These are phyloP conservation scores for Amaranthus tricolor DNA, from an alignment of 179 eudicot genomes.

Conservation along the genomic window DNA sequence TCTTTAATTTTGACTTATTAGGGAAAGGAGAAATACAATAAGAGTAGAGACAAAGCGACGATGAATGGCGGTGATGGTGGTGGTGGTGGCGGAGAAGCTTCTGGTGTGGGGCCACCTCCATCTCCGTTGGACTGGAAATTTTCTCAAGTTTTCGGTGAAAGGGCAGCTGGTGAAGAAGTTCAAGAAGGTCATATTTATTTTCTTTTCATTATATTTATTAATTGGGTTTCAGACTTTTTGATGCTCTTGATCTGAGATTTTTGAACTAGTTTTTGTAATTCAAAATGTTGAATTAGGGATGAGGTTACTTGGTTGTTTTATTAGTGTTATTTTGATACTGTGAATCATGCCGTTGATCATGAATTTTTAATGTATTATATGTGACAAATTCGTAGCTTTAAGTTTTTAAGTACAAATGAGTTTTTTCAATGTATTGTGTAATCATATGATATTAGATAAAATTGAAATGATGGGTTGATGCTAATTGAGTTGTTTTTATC, in stretches of 20 bases:
- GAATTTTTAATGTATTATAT: background rate
- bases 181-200: conserved; percentile 63
- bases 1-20: conserved; percentile 21
- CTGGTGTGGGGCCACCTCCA: conserved; percentile 35
- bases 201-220: background rate
- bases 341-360: conserved; percentile 14
- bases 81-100: conserved; percentile 30
- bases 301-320: background rate
- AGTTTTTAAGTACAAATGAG: background rate
- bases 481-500: background rate
- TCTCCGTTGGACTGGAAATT: conserved; percentile 67
- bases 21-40: background rate
- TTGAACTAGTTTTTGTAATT: background rate
- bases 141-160: conserved; percentile 78
- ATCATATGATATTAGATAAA: background rate
- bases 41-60: conserved; percentile 6
- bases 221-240: conserved; percentile 17
- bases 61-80: conserved; percentile 49
- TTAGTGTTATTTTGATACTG: conserved; percentile 13
- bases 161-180: conserved; percentile 76
- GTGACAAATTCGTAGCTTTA: background rate
- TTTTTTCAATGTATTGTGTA: background rate
- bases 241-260: conserved; percentile 12
- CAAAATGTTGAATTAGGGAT: conserved; percentile 1
- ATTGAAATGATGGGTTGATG: conserved; percentile 5